Base-by-base conservation (phyloP, 2,329 filamentous ascomycete species). In the Sordariomycetes sp. region DNA sequence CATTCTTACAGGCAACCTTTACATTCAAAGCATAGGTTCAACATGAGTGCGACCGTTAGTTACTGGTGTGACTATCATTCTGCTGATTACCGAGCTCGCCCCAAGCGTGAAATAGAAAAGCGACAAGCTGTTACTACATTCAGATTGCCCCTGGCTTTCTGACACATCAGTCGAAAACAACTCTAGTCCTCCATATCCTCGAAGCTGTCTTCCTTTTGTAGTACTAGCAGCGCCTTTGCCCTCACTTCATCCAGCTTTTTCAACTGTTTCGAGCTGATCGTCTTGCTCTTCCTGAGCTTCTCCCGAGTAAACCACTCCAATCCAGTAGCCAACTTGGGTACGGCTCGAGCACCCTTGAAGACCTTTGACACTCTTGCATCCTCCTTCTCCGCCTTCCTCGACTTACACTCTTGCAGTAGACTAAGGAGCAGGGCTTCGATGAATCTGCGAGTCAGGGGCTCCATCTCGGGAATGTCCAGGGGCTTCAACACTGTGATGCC, bases 251-350 rank as follows among this genome's bases (percentile, higher is more conserved):
- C 48, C 24, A 79, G 47, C 39, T 55, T 61, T 42, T 58, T 64
- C 35, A 57, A 58, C 35, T 73, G 63, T 41, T 67, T 70, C 6
- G 61, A 58, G 11, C 61, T 58, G 28, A 70, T 53, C 42, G 76
- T 57, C 46, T 73, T 51, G 4, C 79, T 82, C 52, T 79, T 82
- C 5, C 72, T 66, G 12, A 95, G 70, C 29, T 82, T 72, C 53
- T 82, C 87, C 49, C 76, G 75, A 34, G 96, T 50, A 50, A 94
- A 92, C 56, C 81, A 93, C 40, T 83, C 78, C 43, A 95, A 50
- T 1, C 85, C 84, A 36, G 75, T 75, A 5, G 80, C 75, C 41
- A 95, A 70, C 37, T 80, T 73, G 1, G 79, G 75, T 3, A 75
- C 68, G 21, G 77, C 74, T 38, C 73, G 72, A 1, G 75, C 72